Evolutionary conservation across 2,329 filamentous ascomycete species (phyloP).

Genomic region (Thelonectria blattea): DNA sequence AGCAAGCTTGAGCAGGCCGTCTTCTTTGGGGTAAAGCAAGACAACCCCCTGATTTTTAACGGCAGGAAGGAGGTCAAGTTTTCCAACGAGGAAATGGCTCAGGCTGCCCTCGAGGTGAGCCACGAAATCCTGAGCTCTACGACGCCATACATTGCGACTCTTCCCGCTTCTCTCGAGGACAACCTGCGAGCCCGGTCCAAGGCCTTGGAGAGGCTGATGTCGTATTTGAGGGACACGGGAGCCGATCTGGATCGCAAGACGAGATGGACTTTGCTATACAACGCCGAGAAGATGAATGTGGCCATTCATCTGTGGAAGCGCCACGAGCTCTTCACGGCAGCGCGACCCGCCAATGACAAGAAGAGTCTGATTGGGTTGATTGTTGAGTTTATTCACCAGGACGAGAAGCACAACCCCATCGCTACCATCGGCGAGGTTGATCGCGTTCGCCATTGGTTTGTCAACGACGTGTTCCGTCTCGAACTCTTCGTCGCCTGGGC

Average conservation of each 20-base stretch:
- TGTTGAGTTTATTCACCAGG: conserved; percentile 76
- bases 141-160: conserved; percentile 74
- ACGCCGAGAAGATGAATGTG: conserved; percentile 88
- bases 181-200: conserved; percentile 76
- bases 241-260: conserved; percentile 69
- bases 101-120: conserved; percentile 80
- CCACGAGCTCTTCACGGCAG: conserved; percentile 72
- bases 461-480: conserved; percentile 74
- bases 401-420: conserved; percentile 73
- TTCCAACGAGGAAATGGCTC: conserved; percentile 70
- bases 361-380: conserved; percentile 76
- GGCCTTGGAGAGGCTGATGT: conserved; percentile 77
- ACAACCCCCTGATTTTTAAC: conserved; percentile 88
- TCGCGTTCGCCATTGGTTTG: conserved; percentile 84
- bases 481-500: conserved; percentile 81
- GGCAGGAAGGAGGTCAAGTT: conserved; percentile 71
- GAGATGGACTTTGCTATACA: conserved; percentile 83
- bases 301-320: conserved; percentile 80
- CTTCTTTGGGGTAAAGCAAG: conserved; percentile 82
- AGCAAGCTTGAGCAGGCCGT: conserved; percentile 93
- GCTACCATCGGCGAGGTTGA: conserved; percentile 74
- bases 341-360: conserved; percentile 64
- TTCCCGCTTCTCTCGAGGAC: conserved; percentile 78
- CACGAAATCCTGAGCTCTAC: conserved; percentile 80
- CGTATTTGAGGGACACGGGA: conserved; percentile 71